phyloP scores from a whole-genome alignment of 1,284 basidiomycete species.

The Marasmius sp. region DNA sequence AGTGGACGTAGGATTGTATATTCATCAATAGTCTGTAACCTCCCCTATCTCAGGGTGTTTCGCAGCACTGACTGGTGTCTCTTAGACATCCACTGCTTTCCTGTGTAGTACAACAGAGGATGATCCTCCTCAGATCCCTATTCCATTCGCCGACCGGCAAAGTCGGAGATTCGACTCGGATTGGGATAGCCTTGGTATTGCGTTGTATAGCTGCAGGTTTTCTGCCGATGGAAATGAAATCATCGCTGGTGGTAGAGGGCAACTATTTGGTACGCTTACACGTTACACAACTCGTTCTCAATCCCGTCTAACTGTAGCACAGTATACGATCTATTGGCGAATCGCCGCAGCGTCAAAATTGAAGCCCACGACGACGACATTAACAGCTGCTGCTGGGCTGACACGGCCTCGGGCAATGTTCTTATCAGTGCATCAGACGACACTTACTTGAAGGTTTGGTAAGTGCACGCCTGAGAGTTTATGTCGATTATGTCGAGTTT shows the following conservation, averaged over 20 bases:
- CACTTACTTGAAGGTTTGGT: conserved; percentile 94
- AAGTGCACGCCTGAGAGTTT: conserved; percentile 21
- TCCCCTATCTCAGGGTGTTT: background rate
- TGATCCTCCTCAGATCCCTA: conserved; percentile 68
- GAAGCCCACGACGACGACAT: conserved; percentile 87
- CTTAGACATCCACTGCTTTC: conserved; percentile 68
- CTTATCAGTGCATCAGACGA: conserved; percentile 95
- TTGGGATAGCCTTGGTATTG: conserved; percentile 41
- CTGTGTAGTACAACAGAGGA: conserved; percentile 83
- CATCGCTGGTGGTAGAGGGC: conserved; percentile 71
- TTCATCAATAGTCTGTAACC: conserved; percentile 70
- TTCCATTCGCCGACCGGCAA: conserved; percentile 64
- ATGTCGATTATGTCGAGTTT: background rate
- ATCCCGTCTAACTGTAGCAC: conserved; percentile 5
- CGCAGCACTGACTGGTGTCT: background rate
- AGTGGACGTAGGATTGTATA: conserved; percentile 77
- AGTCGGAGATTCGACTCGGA: conserved; percentile 26
- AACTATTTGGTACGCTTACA: conserved; percentile 65
- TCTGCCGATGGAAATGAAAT: conserved; percentile 96
- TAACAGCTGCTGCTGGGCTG: conserved; percentile 96
- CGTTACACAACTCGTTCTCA: background rate
- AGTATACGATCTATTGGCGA: conserved; percentile 90
- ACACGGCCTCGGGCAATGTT: conserved; percentile 88
- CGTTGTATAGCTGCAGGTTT: conserved; percentile 84
- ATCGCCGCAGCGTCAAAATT: conserved; percentile 81